Evolutionary conservation across 2,329 filamentous ascomycete genomes (phyloP), one percentile per base, ranked within the genome.

Genomic region (Nannizziopsis arthrosporioides): DNA sequence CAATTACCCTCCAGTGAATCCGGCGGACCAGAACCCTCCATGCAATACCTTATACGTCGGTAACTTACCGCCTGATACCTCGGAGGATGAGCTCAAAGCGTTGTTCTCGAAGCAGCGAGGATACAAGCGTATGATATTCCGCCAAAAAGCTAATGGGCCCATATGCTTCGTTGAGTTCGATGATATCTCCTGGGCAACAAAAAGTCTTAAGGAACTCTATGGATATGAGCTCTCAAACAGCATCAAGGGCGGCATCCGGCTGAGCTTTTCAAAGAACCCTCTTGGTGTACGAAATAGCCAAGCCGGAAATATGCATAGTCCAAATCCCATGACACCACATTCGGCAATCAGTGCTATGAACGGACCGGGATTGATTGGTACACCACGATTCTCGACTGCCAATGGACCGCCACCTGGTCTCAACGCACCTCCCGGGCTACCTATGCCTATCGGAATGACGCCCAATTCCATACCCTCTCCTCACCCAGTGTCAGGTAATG

Each of bases 91-190:
- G 64, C 76, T 98, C 48, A 96, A 96, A 68, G 80, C 84, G 17
- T 77, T 95, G 61, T 98, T 98, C 62, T 88, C 84, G 19, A 90
- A 89, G 67, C 86, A 93, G 64, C 82, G 89, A 42, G 92, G 92
- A 2, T 98, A 95, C 71, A 96, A 94, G 69, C 78, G 92, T 22
- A 79, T 98, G 6, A 94, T 88, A 62, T 94, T 95, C 73, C 79
- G 90, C 31, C 93, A 88, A 47, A 96, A 96, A 71, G 80, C 85
- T 55, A 94, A 95, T 57, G 90, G 90, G 0, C 90, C 90, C 1
- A 96, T 96, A 89, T 96, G 92, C 63, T 96, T 96, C 65, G 92
- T 98, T 34, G 92, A 98, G 65, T 98, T 96, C 57, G 90, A 96
- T 60, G 89, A 95, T 59, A 76, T 94, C 9, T 84, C 85, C 1